These are phyloP conservation scores for Lactarius psammicola DNA, from an alignment of 768 basidiomycete genomes.

Conservation along the genomic window DNA sequence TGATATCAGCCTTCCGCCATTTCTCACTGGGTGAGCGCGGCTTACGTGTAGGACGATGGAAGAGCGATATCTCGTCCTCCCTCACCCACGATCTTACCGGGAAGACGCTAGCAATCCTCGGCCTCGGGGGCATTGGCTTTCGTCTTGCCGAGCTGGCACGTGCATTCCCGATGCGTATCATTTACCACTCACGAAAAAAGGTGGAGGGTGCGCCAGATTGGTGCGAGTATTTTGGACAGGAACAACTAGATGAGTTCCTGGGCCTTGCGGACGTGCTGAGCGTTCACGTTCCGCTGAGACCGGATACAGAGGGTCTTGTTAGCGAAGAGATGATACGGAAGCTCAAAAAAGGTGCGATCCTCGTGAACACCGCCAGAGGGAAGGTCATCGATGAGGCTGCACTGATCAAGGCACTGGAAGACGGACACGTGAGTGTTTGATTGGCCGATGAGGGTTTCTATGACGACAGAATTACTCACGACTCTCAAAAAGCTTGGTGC, in stretches of 20 bases:
- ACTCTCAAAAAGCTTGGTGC: conserved; percentile 57
- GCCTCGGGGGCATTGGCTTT: conserved; percentile 74
- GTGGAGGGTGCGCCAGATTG: conserved; percentile 61
- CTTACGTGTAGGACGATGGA: conserved; percentile 60
- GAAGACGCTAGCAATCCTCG: conserved; percentile 69
- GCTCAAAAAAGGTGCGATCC: conserved; percentile 73
- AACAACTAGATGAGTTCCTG: conserved; percentile 61
- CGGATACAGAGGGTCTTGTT: conserved; percentile 71
- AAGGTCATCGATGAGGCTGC: conserved; percentile 88
- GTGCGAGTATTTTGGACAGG: conserved; percentile 69
- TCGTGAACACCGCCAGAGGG: conserved; percentile 90
- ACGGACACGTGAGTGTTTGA: conserved; percentile 69
- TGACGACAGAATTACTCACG: not conserved
- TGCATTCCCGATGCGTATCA: conserved; percentile 85
- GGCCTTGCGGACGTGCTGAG: conserved; percentile 77
- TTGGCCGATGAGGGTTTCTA: not conserved
- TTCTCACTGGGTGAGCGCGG: conserved; percentile 63
- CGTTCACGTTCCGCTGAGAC: conserved; percentile 77
- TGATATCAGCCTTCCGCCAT: conserved; percentile 75
- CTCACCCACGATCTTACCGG: conserved; percentile 63
- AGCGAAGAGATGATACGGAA: conserved; percentile 72
- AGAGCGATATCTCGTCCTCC: conserved; percentile 47
- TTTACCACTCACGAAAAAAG: conserved; percentile 72
- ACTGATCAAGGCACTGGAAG: conserved; percentile 79
- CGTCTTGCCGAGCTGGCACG: conserved; percentile 68